Percentiles rank a stretch among this genome's conserved stretches.
Conservation (phyloP, 768 basidiomycete species). For the Kwoniella dendrophila region DNA sequence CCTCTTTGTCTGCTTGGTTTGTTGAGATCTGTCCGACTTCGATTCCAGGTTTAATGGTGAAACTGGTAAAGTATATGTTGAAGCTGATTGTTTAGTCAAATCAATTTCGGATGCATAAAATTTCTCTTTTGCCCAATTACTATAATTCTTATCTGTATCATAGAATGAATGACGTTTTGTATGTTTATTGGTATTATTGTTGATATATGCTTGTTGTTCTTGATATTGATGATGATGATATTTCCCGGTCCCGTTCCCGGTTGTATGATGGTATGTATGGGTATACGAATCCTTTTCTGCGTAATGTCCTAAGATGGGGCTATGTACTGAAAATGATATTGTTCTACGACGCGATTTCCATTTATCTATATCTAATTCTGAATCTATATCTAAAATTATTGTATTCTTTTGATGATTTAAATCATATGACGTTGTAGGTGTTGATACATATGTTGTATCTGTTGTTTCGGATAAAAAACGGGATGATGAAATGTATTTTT, state of each 20-base stretch:
- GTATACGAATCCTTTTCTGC: background rate
- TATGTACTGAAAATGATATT: background rate
- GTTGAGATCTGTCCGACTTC: background rate
- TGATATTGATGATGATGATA: background rate
- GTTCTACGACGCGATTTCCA: background rate
- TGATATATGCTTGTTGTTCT: background rate
- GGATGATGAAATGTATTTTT: background rate
- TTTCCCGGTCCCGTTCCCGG: background rate
- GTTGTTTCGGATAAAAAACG: background rate
- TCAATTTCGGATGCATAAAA: background rate
- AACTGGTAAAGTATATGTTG: background rate
- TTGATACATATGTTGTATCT: background rate
- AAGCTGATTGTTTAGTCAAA: background rate
- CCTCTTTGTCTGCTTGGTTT: background rate
- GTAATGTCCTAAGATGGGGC: background rate
- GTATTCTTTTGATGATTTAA: background rate
- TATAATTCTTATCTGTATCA: slow-evolving; percentile 1
- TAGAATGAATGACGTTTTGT: background rate
- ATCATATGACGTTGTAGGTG: slow-evolving; percentile 5
- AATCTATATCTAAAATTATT: background rate
- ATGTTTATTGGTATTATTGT: background rate
- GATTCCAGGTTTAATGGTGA: background rate
- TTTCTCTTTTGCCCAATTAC: background rate
- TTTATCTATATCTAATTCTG: background rate
- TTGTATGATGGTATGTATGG: background rate